phyloP scores from a whole-genome alignment of 129 eudicot genomes.

The Tanacetum coccineum region DNA sequence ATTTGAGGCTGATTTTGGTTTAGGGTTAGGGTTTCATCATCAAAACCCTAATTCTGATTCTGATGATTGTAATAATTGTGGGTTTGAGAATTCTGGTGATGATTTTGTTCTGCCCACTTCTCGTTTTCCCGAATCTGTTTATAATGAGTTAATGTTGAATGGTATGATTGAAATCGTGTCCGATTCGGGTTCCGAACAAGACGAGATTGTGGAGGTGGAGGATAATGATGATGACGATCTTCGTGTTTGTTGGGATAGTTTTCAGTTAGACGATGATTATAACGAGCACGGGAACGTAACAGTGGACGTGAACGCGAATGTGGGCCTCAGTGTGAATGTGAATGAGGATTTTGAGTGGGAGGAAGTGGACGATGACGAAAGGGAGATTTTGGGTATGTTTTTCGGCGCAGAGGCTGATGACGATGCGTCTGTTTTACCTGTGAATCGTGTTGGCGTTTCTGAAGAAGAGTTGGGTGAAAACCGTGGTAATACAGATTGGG shows the following conservation, averaged over 20 bases:
- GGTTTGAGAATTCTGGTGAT: slow-evolving; percentile 25
- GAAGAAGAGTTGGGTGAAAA: slow-evolving; percentile 23
- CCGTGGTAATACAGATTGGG: slow-evolving; percentile 40
- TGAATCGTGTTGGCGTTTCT: slow-evolving; percentile 4
- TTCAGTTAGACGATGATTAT: slow-evolving; percentile 37
- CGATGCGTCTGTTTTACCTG: slow-evolving; percentile 34
- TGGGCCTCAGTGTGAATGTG: slow-evolving; percentile 5
- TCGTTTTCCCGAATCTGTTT: too few species aligned
- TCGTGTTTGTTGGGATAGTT: slow-evolving; percentile 49
- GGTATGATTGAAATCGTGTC: not conserved
- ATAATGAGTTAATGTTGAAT: slow-evolving; percentile 15
- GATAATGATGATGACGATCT: slow-evolving; percentile 31
- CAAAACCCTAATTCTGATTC: slow-evolving; percentile 21
- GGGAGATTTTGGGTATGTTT: slow-evolving; percentile 40
- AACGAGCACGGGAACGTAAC: not conserved
- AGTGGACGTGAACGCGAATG: not conserved
- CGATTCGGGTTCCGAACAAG: slow-evolving; percentile 27
- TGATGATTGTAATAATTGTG: slow-evolving; percentile 26
- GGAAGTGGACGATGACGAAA: slow-evolving; percentile 54
- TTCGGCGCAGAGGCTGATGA: slow-evolving; percentile 43
- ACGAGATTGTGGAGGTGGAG: slow-evolving; percentile 10
- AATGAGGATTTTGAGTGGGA: slow-evolving; percentile 67
- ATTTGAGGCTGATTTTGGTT: slow-evolving; percentile 40
- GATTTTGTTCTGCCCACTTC: slow-evolving; percentile 13
- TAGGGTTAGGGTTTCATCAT: slow-evolving; percentile 24